Percentiles rank a stretch among this genome's conserved stretches.
Conservation (phyloP, 2,329 filamentous ascomycete species). For the Aspergillus novoparasiticus region DNA sequence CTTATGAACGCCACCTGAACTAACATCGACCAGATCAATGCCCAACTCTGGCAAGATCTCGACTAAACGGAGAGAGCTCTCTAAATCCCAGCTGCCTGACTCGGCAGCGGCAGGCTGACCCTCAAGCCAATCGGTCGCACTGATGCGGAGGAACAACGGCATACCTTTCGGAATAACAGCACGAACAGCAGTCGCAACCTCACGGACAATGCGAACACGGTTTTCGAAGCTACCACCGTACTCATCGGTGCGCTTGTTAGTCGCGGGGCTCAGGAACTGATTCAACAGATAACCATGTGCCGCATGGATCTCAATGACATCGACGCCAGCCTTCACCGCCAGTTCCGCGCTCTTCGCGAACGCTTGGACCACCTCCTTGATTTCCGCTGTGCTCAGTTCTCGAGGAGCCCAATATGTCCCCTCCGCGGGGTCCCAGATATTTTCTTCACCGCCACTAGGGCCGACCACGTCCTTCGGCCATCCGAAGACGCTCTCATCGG, state of each 20-base stretch:
- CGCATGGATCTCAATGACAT: constrained; percentile 76
- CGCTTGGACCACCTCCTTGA: constrained; percentile 62
- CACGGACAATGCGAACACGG: constrained; percentile 66
- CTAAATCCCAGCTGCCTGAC: constrained; percentile 43
- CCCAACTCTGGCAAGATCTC: constrained; percentile 45
- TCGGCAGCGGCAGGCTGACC: constrained; percentile 27
- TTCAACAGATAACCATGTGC: constrained; percentile 78
- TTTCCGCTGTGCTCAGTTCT: constrained; percentile 68
- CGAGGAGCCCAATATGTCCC: constrained; percentile 61
- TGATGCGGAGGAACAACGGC: constrained; percentile 72
- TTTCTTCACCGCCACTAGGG: constrained; percentile 46
- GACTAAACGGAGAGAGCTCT: constrained; percentile 42
- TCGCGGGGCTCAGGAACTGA: constrained; percentile 67
- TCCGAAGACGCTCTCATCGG: constrained; percentile 56
- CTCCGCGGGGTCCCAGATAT: constrained; percentile 60
- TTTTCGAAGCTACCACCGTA: constrained; percentile 61
- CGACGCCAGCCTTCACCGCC: constrained; percentile 70
- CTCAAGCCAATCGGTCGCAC: constrained; percentile 73
- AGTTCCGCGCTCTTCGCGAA: constrained; percentile 62
- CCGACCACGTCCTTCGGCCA: constrained; percentile 54
- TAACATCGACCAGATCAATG: constrained; percentile 50
- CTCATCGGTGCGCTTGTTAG: constrained; percentile 65
- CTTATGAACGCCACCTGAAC: constrained; percentile 48
- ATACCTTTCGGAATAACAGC: constrained; percentile 64
- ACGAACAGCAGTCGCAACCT: constrained; percentile 64